Conservation (phyloP, 495 filamentous ascomycete species). For the Penicillium verhagenii region DNA sequence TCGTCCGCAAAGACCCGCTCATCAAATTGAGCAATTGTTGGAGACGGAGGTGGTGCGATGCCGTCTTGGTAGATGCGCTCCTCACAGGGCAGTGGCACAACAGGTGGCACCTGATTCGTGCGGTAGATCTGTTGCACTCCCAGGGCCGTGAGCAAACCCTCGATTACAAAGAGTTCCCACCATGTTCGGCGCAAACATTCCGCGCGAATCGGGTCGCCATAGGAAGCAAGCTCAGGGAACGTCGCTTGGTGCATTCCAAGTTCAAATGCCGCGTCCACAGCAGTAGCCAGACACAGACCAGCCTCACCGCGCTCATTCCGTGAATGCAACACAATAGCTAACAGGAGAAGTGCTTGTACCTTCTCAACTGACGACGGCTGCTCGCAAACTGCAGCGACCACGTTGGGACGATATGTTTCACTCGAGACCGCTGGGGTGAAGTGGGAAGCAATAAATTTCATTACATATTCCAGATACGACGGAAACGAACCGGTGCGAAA, state of each 20-base stretch:
- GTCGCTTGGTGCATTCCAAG: slow-evolving; percentile 66
- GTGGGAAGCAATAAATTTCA: slow-evolving; percentile 48
- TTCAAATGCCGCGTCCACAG: slow-evolving; percentile 69
- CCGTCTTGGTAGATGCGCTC: slow-evolving; percentile 49
- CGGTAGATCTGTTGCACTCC: slow-evolving; percentile 38
- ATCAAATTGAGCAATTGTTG: slow-evolving; percentile 46
- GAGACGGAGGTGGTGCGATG: slow-evolving; percentile 33
- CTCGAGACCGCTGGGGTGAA: slow-evolving; percentile 41
- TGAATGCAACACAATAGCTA: slow-evolving; percentile 76
- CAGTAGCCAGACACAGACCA: slow-evolving; percentile 61
- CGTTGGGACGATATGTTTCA: slow-evolving; percentile 40
- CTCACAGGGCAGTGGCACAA: slow-evolving; percentile 45
- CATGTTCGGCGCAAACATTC: slow-evolving; percentile 84
- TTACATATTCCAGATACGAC: slow-evolving; percentile 42
- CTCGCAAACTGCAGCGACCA: slow-evolving; percentile 34
- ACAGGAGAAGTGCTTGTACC: slow-evolving; percentile 74
- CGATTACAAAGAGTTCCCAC: slow-evolving; percentile 87
- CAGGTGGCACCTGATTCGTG: slow-evolving; percentile 34
- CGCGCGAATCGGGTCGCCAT: slow-evolving; percentile 55
- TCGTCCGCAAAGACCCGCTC: slow-evolving; percentile 46
- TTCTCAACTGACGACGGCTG: slow-evolving; percentile 40
- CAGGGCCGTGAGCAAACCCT: slow-evolving; percentile 55
- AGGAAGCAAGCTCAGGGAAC: slow-evolving; percentile 47
- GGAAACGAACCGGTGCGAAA: slow-evolving; percentile 32
- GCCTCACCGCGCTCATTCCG: slow-evolving; percentile 66